These are phyloP conservation scores for Neurospora sp. DNA, from an alignment of 495 filamentous ascomycete genomes.

Conservation along the genomic window DNA sequence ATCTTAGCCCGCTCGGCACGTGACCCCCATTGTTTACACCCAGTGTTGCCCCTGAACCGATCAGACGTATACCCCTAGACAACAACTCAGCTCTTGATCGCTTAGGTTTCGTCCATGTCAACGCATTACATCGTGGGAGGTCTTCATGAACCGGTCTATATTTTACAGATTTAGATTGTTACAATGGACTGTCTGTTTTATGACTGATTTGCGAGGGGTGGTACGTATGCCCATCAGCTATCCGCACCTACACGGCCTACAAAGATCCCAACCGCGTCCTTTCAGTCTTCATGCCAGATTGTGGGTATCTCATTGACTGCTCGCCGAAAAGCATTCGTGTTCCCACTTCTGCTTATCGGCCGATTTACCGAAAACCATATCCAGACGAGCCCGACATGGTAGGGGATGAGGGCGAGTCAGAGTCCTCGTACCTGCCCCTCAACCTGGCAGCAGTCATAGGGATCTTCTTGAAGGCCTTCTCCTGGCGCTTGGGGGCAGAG, in stretches of 20 bases:
- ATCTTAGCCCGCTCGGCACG: background rate
- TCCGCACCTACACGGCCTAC: background rate
- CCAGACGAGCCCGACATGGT: background rate
- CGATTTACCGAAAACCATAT: slow-evolving; percentile 2
- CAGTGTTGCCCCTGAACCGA: background rate
- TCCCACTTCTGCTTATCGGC: background rate
- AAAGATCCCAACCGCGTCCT: background rate
- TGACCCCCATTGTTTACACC: background rate
- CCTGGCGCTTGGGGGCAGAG: slow-evolving; percentile 1
- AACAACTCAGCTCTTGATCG: background rate
- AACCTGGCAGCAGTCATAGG: background rate
- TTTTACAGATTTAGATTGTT: background rate
- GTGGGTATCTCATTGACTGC: background rate
- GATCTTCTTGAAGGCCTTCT: background rate
- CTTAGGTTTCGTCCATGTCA: background rate
- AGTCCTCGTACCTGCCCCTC: background rate
- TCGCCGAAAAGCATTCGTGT: background rate
- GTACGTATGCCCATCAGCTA: background rate
- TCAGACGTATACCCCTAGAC: background rate
- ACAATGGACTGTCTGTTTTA: background rate
- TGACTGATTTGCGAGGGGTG: background rate
- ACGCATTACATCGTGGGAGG: background rate
- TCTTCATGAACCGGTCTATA: background rate
- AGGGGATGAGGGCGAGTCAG: background rate
- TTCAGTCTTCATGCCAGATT: background rate